Percentiles rank a stretch among this genome's conserved stretches.
phyloP scores from a whole-genome alignment of 805 yeast species.

The Tetrapisispora fleetii region DNA sequence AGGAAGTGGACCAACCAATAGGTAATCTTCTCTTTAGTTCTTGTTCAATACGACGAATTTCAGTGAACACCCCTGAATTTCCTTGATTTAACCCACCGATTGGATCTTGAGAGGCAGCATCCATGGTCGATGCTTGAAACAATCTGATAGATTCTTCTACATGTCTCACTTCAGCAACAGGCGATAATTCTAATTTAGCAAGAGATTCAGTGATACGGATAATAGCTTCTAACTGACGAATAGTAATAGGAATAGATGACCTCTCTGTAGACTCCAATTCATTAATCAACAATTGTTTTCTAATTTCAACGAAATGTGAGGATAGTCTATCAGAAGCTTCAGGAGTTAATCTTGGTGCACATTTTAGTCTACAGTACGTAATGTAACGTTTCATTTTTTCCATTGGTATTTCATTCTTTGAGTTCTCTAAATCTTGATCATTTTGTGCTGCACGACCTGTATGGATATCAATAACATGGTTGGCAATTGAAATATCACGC shows the following conservation, averaged over 20 bases:
- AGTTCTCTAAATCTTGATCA: constrained; percentile 42
- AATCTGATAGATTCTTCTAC: constrained; percentile 93
- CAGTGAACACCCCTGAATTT: constrained; percentile 53
- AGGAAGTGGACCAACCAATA: constrained; percentile 91
- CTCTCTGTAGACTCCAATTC: constrained; percentile 79
- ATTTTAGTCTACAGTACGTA: constrained; percentile 77
- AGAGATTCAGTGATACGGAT: constrained; percentile 90
- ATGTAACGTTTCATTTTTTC: constrained; percentile 87
- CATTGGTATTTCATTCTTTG: constrained; percentile 74
- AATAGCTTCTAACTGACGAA: constrained; percentile 95
- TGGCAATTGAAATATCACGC: constrained; percentile 83
- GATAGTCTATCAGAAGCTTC: constrained; percentile 86
- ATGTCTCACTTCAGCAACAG: constrained; percentile 78
- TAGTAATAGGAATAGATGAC: constrained; percentile 92
- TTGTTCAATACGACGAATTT: constrained; percentile 69
- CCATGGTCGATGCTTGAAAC: constrained; percentile 95
- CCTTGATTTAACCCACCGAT: constrained; percentile 43
- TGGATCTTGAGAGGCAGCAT: constrained; percentile 55
- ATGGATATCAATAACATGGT: constrained; percentile 91
- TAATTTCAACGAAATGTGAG: constrained; percentile 83
- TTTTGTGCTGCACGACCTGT: constrained; percentile 50
- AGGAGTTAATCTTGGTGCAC: constrained; percentile 86
- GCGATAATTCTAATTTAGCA: constrained; percentile 75
- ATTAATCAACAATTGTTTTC: constrained; percentile 70
- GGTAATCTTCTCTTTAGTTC: constrained; percentile 87